A percentile compares a stretch with the other conserved stretches of the same genome.
Evolutionary conservation across 345 rosid species (phyloP).

Genomic region (Cardamine occulta): DNA sequence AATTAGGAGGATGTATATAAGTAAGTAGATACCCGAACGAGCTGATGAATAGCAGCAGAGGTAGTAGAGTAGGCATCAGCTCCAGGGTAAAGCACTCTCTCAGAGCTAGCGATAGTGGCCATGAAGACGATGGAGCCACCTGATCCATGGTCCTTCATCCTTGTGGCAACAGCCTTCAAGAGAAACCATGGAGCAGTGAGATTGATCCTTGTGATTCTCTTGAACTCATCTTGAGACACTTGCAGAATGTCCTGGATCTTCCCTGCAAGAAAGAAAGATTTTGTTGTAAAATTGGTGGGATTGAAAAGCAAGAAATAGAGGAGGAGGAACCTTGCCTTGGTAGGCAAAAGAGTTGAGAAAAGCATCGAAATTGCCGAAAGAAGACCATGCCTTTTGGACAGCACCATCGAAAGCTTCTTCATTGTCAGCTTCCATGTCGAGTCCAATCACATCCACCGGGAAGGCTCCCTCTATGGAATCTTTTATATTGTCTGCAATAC

Average conservation of each 20-base stretch:
- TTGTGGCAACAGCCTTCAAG: conserved; percentile 68
- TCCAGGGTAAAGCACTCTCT: conserved; percentile 86
- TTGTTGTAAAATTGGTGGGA: neutral
- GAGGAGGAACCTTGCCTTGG: conserved; percentile 74
- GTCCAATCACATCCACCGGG: conserved; percentile 60
- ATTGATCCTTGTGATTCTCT: conserved; percentile 58
- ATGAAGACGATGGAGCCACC: conserved; percentile 83
- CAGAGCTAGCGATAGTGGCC: conserved; percentile 67
- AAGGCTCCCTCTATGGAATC: conserved; percentile 41
- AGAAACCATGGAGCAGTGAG: conserved; percentile 82
- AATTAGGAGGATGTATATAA: neutral
- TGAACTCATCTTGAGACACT: conserved; percentile 63
- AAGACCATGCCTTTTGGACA: conserved; percentile 66
- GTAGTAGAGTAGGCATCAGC: conserved; percentile 81
- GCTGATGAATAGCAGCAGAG: conserved; percentile 76
- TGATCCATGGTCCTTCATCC: conserved; percentile 59
- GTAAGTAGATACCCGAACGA: conserved; percentile 59
- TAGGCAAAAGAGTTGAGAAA: conserved; percentile 68
- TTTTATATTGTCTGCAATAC: conserved; percentile 48
- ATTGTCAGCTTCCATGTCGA: conserved; percentile 79
- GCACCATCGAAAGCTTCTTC: conserved; percentile 67
- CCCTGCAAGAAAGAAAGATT: conserved; percentile 41
- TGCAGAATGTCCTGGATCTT: conserved; percentile 70
- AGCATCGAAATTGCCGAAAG: conserved; percentile 73
- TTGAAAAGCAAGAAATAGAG: neutral